Percentiles rank a stretch among this genome's conserved stretches.
These are phyloP conservation scores for Centrapalus pauciflorus DNA, from an alignment of 129 eudicot species.

Conservation along the genomic window DNA sequence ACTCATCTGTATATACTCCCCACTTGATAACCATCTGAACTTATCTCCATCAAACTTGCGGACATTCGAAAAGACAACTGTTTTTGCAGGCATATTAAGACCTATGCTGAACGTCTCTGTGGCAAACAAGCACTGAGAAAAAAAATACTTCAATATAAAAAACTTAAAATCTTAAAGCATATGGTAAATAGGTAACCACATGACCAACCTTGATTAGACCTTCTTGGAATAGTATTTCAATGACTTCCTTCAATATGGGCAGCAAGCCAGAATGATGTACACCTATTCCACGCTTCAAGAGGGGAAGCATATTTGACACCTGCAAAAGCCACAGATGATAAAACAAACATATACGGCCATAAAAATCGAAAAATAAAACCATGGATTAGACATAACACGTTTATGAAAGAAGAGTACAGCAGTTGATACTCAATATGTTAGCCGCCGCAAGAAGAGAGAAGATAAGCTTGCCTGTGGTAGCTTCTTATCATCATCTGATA, in stretches of 20 bases:
- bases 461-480: slow-evolving; percentile 73
- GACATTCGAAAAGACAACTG: slow-evolving; percentile 96
- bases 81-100: slow-evolving; percentile 98
- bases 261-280: slow-evolving; percentile 99
- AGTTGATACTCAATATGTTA: no score
- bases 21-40: slow-evolving; percentile 98
- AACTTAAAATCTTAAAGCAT: slow-evolving; percentile 1
- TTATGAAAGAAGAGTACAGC: no score
- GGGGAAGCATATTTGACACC: slow-evolving; percentile 97
- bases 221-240: slow-evolving; percentile 96
- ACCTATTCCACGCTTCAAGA: slow-evolving; percentile 97
- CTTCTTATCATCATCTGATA: slow-evolving; percentile 98
- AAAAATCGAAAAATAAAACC: background rate
- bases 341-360: background rate
- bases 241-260: slow-evolving; percentile 97
- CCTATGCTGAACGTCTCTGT: slow-evolving; percentile 99
- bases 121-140: slow-evolving; percentile 88
- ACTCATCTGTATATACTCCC: slow-evolving; percentile 99
- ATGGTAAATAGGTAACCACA: slow-evolving; percentile 9
- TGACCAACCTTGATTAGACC: slow-evolving; percentile 82
- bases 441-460: no score
- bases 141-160: slow-evolving; percentile 19
- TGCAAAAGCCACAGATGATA: slow-evolving; percentile 14
- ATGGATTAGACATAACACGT: background rate
- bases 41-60: slow-evolving; percentile 99